A percentile compares a stretch with the other conserved stretches of the same genome.
Evolutionary conservation across 73 alveolate species (phyloP).

Genomic region (Paraurostyla sp.): DNA sequence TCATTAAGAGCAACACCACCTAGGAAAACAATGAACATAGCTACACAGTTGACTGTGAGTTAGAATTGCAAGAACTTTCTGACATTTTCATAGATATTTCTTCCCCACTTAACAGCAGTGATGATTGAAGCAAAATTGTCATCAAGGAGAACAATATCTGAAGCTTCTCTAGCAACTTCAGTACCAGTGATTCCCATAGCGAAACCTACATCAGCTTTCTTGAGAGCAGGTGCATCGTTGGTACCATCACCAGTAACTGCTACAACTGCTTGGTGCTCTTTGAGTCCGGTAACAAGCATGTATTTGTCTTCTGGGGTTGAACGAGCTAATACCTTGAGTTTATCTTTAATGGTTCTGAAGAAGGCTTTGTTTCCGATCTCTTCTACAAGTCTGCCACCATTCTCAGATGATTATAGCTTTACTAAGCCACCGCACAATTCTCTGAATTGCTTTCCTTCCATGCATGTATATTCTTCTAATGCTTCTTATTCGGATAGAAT

Average conservation of each 20-base stretch:
- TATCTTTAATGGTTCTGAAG: conserved; percentile 78
- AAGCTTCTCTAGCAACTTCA: conserved; percentile 95
- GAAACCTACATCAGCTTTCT: conserved; percentile 91
- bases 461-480: conserved; percentile 73
- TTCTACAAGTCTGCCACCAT: conserved; percentile 3
- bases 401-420: conserved; percentile 14
- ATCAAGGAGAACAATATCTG: conserved; percentile 89
- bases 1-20: conserved; percentile 86
- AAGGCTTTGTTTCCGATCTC: conserved; percentile 60
- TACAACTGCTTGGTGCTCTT: conserved; percentile 87
- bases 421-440: conserved; percentile 71
- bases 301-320: conserved; percentile 96
- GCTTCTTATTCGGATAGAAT: conserved; percentile 87
- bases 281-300: conserved; percentile 91
- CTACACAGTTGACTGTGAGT: conserved; percentile 88
- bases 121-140: conserved; percentile 85
- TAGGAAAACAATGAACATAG: conserved; percentile 85
- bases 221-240: conserved; percentile 92
- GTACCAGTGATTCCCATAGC: conserved; percentile 97
- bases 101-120: conserved; percentile 88
- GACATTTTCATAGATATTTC: conserved; percentile 87
- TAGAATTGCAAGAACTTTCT: conserved; percentile 88
- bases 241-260: conserved; percentile 99
- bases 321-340: conserved; percentile 93
- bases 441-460: conserved; percentile 89